These are phyloP conservation scores for Poa annua DNA, from an alignment of 176 grass and related monocot genomes.

Conservation along the genomic window DNA sequence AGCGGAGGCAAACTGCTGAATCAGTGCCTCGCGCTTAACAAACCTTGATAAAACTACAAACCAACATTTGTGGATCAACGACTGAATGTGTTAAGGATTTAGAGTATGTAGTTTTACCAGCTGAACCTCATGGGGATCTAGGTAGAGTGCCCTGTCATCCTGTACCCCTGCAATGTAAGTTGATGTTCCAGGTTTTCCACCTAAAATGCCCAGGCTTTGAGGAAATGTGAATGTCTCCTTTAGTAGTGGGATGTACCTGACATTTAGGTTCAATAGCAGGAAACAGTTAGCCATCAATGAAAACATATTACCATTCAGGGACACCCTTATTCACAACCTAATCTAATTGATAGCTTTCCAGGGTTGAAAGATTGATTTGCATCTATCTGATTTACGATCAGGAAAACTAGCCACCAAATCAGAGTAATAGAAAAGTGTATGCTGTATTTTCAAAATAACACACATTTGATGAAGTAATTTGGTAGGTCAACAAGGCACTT, in stretches of 20 bases:
- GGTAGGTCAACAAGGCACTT: neutral
- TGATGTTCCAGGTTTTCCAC: constrained; percentile 93
- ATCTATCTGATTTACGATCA: constrained; percentile 14
- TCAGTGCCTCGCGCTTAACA: too few relatives aligned
- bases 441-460: neutral
- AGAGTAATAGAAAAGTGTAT: neutral
- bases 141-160: constrained; percentile 87
- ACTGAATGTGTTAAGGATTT: constrained; percentile 16
- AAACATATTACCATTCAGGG: constrained; percentile 35
- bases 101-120: constrained; percentile 47
- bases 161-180: constrained; percentile 97
- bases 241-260: constrained; percentile 90
- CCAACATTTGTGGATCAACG: neutral
- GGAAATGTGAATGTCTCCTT: constrained; percentile 96
- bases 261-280: neutral
- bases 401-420: neutral
- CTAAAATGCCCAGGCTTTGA: constrained; percentile 96
- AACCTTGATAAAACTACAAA: neutral
- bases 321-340: neutral
- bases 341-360: constrained; percentile 1
- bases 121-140: constrained; percentile 96
- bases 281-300: constrained; percentile 11
- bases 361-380: neutral
- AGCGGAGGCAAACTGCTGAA: too few relatives aligned
- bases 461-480: neutral